A percentile compares a stretch with the other conserved stretches of the same genome.
Conservation (phyloP, 768 basidiomycete genomes). For the Multifurca ochricompacta region DNA sequence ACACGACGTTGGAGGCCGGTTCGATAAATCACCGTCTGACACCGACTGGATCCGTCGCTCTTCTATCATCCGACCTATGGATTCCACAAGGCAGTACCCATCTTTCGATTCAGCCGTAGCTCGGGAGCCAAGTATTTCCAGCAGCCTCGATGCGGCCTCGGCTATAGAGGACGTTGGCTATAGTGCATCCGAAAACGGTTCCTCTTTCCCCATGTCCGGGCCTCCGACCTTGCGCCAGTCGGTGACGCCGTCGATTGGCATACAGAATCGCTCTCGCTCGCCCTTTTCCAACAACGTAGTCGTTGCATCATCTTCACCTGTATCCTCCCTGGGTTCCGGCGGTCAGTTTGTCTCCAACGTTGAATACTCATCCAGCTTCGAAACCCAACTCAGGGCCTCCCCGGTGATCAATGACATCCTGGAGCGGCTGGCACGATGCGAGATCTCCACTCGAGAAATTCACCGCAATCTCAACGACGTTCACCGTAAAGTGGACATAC, state of each 20-base stretch:
- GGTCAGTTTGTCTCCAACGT: slow-evolving; percentile 48
- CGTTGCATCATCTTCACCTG: slow-evolving; percentile 62
- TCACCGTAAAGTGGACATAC: slow-evolving; percentile 66
- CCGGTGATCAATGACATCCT: slow-evolving; percentile 70
- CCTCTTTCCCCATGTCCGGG: slow-evolving; percentile 6
- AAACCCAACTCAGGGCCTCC: slow-evolving; percentile 67
- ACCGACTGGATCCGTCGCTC: slow-evolving; percentile 26
- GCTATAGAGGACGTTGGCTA: slow-evolving; percentile 9
- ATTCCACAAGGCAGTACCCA: slow-evolving; percentile 26
- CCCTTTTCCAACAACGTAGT: slow-evolving; percentile 39
- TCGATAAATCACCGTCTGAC: slow-evolving; percentile 21
- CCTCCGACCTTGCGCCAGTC: slow-evolving; percentile 18
- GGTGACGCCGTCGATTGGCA: slow-evolving; percentile 17
- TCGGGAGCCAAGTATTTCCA: slow-evolving; percentile 16
- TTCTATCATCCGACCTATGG: slow-evolving; percentile 14
- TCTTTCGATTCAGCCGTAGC: slow-evolving; percentile 18
- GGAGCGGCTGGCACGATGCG: slow-evolving; percentile 65
- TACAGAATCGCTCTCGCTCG: slow-evolving; percentile 28
- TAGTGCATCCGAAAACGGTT: slow-evolving; percentile 10
- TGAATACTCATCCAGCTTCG: slow-evolving; percentile 48
- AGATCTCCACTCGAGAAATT: slow-evolving; percentile 61
- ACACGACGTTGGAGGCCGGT: slow-evolving; percentile 23
- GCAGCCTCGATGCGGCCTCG: slow-evolving; percentile 19
- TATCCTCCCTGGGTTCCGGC: slow-evolving; percentile 69
- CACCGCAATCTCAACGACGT: slow-evolving; percentile 68